phyloP scores from a whole-genome alignment of 306 rosid genomes.

The Aeschynomene evenia region DNA sequence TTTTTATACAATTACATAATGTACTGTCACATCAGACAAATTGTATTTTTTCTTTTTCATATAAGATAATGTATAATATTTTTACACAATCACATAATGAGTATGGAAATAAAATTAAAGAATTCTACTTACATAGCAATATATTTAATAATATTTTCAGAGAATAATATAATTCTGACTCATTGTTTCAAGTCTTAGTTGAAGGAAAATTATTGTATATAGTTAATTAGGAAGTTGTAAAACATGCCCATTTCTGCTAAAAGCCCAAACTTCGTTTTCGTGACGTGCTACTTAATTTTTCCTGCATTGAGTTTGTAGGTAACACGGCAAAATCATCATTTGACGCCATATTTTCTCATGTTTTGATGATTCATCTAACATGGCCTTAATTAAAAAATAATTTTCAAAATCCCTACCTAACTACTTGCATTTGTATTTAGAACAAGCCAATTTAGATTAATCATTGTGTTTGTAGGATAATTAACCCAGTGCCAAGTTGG shows the following conservation, averaged over 20 bases:
- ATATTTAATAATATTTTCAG: not conserved
- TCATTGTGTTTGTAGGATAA: not conserved
- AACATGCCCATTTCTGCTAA: slow-evolving; percentile 24
- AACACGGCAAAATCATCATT: slow-evolving; percentile 47
- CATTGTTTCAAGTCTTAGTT: slow-evolving; percentile 1
- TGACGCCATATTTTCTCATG: slow-evolving; percentile 13
- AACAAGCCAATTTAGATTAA: not conserved
- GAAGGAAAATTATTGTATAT: not conserved
- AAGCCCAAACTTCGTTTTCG: slow-evolving; percentile 45
- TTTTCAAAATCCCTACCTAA: slow-evolving; percentile 21
- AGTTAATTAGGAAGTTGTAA: slow-evolving; percentile 8
- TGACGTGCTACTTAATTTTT: slow-evolving; percentile 25
- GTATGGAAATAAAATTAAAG: no score
- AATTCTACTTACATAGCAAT: no score
- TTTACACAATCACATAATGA: no score
- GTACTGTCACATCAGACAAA: no score
- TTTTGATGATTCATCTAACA: slow-evolving; percentile 1
- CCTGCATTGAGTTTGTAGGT: slow-evolving; percentile 48
- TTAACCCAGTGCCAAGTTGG: not conserved
- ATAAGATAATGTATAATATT: no score
- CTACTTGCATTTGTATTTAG: slow-evolving; percentile 18
- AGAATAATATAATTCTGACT: slow-evolving; percentile 7
- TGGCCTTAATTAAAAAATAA: not conserved
- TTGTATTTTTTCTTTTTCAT: no score
- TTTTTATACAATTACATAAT: no score